A percentile compares a stretch with the other conserved stretches of the same genome.
phyloP scores from a whole-genome alignment of 495 filamentous ascomycete species.

The Penicillium pancosmium region DNA sequence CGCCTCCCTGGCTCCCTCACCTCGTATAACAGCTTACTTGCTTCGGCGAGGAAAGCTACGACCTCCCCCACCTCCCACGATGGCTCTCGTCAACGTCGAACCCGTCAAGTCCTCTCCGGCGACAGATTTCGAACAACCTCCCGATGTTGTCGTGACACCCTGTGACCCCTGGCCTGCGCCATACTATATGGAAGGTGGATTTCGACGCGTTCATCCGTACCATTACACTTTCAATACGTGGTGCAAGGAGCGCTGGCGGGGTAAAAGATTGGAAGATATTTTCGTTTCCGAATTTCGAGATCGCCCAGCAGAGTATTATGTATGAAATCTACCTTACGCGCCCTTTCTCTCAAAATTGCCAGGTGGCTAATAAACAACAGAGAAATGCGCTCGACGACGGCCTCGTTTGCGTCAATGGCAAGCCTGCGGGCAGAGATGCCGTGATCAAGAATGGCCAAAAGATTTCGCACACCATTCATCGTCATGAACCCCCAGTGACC shows the following conservation, averaged over 20 bases:
- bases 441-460: constrained; percentile 79
- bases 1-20: constrained; percentile 59
- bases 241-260: constrained; percentile 89
- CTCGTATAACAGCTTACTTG: constrained; percentile 60
- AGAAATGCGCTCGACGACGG: constrained; percentile 79
- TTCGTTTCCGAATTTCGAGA: constrained; percentile 80
- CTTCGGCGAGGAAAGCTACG: constrained; percentile 54
- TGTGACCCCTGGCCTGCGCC: constrained; percentile 66
- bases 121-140: constrained; percentile 44
- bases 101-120: constrained; percentile 34
- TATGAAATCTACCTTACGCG: constrained; percentile 31
- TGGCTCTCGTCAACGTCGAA: constrained; percentile 59
- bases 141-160: constrained; percentile 60
- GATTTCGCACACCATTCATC: constrained; percentile 90
- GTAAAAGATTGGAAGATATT: constrained; percentile 72
- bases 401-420: constrained; percentile 72
- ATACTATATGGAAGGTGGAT: constrained; percentile 78
- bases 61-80: constrained; percentile 44
- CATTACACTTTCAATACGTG: constrained; percentile 93
- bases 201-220: constrained; percentile 85
- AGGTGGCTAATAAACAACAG: constrained; percentile 40
- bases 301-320: constrained; percentile 84
- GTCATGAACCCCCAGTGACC: constrained; percentile 92
- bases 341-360: not conserved
- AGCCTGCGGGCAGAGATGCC: constrained; percentile 57